Percentiles rank a stretch among this genome's conserved stretches.
These are phyloP conservation scores for Colletotrichum sp. DNA, from an alignment of 2,329 filamentous ascomycete genomes.

Conservation along the genomic window DNA sequence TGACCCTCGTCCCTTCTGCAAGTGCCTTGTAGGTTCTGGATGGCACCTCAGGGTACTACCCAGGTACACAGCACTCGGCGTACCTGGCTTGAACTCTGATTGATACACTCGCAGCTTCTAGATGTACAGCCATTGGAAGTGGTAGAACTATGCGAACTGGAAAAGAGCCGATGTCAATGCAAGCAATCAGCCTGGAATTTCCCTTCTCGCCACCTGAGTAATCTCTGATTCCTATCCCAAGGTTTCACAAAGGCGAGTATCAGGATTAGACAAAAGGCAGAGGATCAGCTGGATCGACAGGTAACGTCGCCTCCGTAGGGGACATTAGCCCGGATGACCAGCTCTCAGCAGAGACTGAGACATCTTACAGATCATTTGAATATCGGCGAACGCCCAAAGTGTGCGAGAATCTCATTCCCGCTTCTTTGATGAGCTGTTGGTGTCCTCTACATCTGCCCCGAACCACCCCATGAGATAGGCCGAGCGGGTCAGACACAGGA, in stretches of 20 bases:
- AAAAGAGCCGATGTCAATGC: neutral
- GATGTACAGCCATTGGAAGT: neutral
- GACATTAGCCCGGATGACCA: neutral
- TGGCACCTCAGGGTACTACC: neutral
- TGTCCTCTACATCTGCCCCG: conserved; percentile 23
- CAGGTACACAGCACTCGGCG: neutral
- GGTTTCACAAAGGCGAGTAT: neutral
- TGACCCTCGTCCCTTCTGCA: neutral
- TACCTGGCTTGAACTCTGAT: neutral
- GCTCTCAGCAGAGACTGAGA: neutral
- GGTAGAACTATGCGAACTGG: neutral
- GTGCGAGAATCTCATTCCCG: neutral
- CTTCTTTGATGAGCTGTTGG: conserved; percentile 19
- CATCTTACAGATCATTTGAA: neutral
- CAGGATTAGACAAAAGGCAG: neutral
- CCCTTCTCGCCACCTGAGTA: neutral
- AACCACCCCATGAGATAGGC: conserved; percentile 36
- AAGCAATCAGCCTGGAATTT: neutral
- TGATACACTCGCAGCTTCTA: neutral
- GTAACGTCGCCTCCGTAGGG: neutral
- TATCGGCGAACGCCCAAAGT: neutral
- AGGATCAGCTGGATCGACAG: neutral
- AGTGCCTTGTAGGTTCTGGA: neutral
- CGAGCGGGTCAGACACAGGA: conserved; percentile 34
- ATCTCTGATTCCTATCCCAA: neutral